Evolutionary conservation across 202 grass and related monocot genomes (phyloP), one percentile per base, ranked within the genome.

Genomic region (Panicum hallii): DNA sequence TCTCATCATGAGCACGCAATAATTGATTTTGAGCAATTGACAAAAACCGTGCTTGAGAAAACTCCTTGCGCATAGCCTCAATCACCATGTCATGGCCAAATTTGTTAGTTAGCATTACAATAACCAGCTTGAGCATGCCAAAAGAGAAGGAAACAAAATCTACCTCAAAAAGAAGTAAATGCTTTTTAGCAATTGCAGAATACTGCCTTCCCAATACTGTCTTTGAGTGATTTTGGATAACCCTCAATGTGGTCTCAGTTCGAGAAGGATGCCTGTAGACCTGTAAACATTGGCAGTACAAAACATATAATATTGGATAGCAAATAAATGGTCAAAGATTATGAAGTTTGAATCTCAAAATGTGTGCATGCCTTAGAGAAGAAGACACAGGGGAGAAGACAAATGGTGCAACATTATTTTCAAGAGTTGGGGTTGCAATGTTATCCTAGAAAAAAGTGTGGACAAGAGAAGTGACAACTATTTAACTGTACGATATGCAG

Each of bases 91-190:
- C 66, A 79, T 87, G 34, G 12, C 53, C 58, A 65, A 38, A 67
- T 74, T 65, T 75, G 23, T 73, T 30, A 46, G 22, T 82, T 57
- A 55, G 22, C 69, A 78, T 41, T 32, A 16, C 48, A 54, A 17
- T 70, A 13, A 41, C 19, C 54, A 71, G n/a, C 40, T 83, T 48
- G 40, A 67, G 28, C 73, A 72, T 74, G 60, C 67, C 1, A 72
- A 40, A 46, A 88, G 75, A 79, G 20, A 74, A 78, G 26, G 36
- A 44, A 70, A 74, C 63, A 80, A 49, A 48, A 19, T 61, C 9
- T 94, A 94, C 95, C 91, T 98, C 95, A 87, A 98, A 98, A 92
- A 98, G 89, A 89, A 83, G 66, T 32, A 95, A 84, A 80, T 98
- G 89, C 12, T 91, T 98, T 87, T 93, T 98, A 57, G 93, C 91